Evolutionary conservation across 192 early-diverging fungal genomes (phyloP), one percentile per base, ranked within the genome.

Genomic region (Rhizoclosmatium globosum): DNA sequence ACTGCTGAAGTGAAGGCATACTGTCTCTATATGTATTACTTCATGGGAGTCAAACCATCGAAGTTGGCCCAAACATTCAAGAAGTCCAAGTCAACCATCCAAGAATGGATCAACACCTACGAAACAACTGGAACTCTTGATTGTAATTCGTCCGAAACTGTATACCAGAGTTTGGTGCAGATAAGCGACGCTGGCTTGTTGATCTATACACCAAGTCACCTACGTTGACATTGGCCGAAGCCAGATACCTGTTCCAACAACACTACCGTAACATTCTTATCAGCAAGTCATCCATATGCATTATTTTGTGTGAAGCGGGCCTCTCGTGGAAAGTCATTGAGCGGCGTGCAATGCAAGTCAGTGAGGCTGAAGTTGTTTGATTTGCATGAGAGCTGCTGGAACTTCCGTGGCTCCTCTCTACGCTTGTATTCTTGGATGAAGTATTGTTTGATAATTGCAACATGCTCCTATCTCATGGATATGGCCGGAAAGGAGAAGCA

Each of bases 361-460:
- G 68, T 57, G 31, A 76, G 42, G 21, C 3, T 13, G 79, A 81
- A 31, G 45, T 78, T 3, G 19, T 58, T 31, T 45, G 74, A 66
- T 81, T 69, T 50, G 41, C 74, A 38, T 50, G 41, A 23, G 79
- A 81, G 57, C 64, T 81, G 0, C 44, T 47, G 38, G 43, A 1
- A 9, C 13, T 67, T 2, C 57, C 57, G 13, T 80, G 74, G 74
- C 19, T 41, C 6, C 59, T 67, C 4, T 11, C 15, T 39, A 75
- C 67, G 39, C 58, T 80, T 2, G 64, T 80, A 47, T 80, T 80
- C 43, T n/a, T 79, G 21, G 78, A 79, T 66, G 78, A 79, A 79
- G 78, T 79, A 3, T 75, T 50, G 2, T 80, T 80, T 64, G 79
- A 80, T 31, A 80, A 65, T 23, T 4, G 79, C 13, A 62, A 39